A percentile compares a stretch with the other conserved stretches of the same genome.
These are phyloP conservation scores for Neofusicoccum kwambonambiense DNA, from an alignment of 2,329 filamentous ascomycete species.

Conservation along the genomic window DNA sequence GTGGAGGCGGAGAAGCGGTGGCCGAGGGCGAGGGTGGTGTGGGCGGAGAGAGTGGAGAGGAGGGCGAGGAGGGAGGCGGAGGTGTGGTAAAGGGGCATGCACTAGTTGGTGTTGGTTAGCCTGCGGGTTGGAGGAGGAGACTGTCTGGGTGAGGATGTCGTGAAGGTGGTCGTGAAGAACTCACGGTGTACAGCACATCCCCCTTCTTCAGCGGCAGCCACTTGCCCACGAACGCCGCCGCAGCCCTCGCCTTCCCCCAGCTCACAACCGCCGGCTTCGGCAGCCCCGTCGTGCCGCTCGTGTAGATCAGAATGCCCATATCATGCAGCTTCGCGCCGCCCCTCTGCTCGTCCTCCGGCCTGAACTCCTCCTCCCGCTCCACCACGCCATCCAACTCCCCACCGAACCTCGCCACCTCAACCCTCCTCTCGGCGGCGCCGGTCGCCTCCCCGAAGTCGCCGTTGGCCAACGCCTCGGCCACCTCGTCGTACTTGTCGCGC, in stretches of 20 bases:
- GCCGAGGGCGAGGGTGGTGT: slow-evolving; percentile 59
- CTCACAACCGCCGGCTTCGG: slow-evolving; percentile 64
- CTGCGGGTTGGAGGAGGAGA: not conserved
- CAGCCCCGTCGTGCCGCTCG: slow-evolving; percentile 72
- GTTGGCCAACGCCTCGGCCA: slow-evolving; percentile 35
- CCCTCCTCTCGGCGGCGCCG: slow-evolving; percentile 45
- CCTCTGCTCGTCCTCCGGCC: slow-evolving; percentile 50
- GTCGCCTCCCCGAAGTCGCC: slow-evolving; percentile 31
- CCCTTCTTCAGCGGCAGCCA: slow-evolving; percentile 35
- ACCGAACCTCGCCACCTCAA: slow-evolving; percentile 20
- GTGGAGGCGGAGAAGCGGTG: slow-evolving; percentile 66
- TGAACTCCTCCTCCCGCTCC: slow-evolving; percentile 26
- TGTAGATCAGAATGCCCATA: slow-evolving; percentile 60
- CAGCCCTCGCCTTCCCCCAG: slow-evolving; percentile 38
- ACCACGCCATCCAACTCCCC: slow-evolving; percentile 27
- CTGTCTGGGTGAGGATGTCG: too few relatives aligned
- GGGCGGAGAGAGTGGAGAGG: slow-evolving; percentile 44
- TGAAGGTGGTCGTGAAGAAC: too few relatives aligned
- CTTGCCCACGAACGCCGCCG: slow-evolving; percentile 35
- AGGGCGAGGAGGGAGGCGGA: slow-evolving; percentile 65
- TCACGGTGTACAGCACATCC: slow-evolving; percentile 65
- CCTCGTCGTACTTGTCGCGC: slow-evolving; percentile 37
- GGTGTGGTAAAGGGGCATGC: slow-evolving; percentile 77
- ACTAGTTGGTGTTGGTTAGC: slow-evolving; percentile 29
- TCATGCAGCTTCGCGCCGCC: not conserved